Conservation (phyloP, 2,329 filamentous ascomycete genomes). For the Cercospora sp. region DNA sequence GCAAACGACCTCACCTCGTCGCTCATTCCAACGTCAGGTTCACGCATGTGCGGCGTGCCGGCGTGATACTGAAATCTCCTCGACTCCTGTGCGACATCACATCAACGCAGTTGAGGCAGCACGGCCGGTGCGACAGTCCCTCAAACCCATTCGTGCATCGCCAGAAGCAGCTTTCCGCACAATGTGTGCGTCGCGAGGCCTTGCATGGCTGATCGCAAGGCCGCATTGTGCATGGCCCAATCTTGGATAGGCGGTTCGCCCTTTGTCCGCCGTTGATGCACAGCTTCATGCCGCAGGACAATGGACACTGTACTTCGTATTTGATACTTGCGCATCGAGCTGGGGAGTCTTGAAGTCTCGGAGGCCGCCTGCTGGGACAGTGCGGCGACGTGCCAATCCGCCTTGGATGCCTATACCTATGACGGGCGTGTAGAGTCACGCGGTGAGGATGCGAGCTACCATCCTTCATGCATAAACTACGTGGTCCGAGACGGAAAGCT, state of each 20-base stretch:
- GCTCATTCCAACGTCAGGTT: conserved; percentile 13
- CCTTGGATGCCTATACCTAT: background rate
- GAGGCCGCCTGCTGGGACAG: background rate
- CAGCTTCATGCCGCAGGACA: background rate
- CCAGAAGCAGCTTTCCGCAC: background rate
- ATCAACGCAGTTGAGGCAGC: conserved; percentile 1
- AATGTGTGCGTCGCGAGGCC: background rate
- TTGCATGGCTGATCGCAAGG: background rate
- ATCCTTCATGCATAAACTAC: background rate
- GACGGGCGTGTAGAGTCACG: background rate
- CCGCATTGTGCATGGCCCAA: background rate
- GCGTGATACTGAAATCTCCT: conserved; percentile 1
- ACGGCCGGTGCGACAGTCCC: background rate
- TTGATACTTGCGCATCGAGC: background rate
- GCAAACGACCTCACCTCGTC: conserved; percentile 15
- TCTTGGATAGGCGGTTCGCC: background rate
- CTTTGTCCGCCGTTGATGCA: background rate
- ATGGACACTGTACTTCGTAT: background rate
- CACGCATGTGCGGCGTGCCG: conserved; percentile 7
- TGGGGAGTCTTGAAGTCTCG: background rate
- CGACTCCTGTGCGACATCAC: background rate
- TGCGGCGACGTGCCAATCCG: too few relatives aligned
- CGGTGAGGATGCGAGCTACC: background rate
- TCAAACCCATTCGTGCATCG: background rate
- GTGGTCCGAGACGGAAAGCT: background rate